Base-by-base conservation (phyloP, 2,329 filamentous ascomycete genomes). In the Bisporella sp. region DNA sequence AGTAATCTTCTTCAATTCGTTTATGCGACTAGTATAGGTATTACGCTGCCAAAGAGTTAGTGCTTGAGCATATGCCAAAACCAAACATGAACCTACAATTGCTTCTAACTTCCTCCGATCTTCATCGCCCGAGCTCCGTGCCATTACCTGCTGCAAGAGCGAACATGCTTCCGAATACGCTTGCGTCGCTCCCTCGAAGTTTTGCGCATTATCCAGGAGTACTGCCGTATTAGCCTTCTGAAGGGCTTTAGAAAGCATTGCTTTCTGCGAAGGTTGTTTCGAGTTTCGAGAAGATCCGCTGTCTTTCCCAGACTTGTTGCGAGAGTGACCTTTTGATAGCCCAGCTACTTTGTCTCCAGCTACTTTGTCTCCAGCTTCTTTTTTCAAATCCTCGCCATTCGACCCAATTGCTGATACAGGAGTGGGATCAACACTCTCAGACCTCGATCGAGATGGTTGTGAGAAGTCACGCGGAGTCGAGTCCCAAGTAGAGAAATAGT, bases 191-290 rank as follows among this genome's bases (percentile, higher is more conserved):
- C 89, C 90, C 66, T 92, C 88, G 56, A 93, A 92, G 64, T 97
- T 96, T 62, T 93, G 88, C 11, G 89, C 90, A 77, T 96, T 97
- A 70, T 99, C 93, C 40, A 99, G 79, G 58, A 96, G 79, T 30
- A 99, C 93, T 28, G 93, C 93, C 9, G 89, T 92, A 64, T 99
- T 96, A 46, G 93, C 93, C 70, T 96, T 96, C 65, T 95, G 87
- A 49, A 99, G 73, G 1, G 93, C 93, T 60, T 87, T 88, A n/a
- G 92, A 96, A 35, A 99, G 77, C 91, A 97, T 97, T 8, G 85
- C 87, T 73, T 96, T 97, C 66, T 97, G 87, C 1, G 87, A 89
- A 11, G 81, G 80, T n/a, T 70, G 70, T 54, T 75, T 69, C 62
- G 59, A 61, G 44, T 57, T 58, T 44, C 59, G 59, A 35, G 66